phyloP scores from a whole-genome alignment of 495 filamentous ascomycete species.

The Elasticomyces elasticus region DNA sequence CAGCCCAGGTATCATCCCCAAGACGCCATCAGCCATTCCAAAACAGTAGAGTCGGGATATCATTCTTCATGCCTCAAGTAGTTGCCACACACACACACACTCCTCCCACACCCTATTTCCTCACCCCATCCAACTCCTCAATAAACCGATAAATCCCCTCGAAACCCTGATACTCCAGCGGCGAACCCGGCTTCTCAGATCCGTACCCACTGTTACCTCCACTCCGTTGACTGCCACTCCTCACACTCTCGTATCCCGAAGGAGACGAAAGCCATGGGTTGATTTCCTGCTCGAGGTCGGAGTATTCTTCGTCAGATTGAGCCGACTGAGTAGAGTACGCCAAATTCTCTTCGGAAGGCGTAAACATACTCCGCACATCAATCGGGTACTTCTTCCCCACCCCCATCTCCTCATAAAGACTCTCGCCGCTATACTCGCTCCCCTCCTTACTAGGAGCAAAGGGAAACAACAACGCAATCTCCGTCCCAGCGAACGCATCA shows the following conservation, averaged over 20 bases:
- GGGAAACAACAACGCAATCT: constrained; percentile 71
- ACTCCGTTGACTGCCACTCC: constrained; percentile 36
- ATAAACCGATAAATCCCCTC: constrained; percentile 83
- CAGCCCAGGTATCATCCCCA: too few relatives aligned
- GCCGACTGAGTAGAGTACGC: constrained; percentile 31
- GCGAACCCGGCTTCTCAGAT: constrained; percentile 32
- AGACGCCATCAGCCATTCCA: too few relatives aligned
- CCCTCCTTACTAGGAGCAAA: constrained; percentile 56
- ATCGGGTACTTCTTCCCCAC: constrained; percentile 1
- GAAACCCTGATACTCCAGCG: constrained; percentile 61
- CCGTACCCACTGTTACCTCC: constrained; percentile 31
- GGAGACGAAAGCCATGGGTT: constrained; percentile 42
- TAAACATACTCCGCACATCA: constrained; percentile 41
- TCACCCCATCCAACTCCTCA: constrained; percentile 67
- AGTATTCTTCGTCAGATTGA: constrained; percentile 24
- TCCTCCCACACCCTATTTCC: constrained; percentile 24
- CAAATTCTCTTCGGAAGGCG: constrained; percentile 27
- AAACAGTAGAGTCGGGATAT: too few relatives aligned
- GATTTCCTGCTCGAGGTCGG: constrained; percentile 37
- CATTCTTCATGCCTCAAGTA: too few relatives aligned
- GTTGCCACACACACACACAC: too few relatives aligned
- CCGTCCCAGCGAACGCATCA: constrained; percentile 33
- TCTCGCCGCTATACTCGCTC: constrained; percentile 16
- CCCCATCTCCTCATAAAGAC: constrained; percentile 26
- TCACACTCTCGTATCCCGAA: constrained; percentile 45